Percentiles rank a stretch among this genome's conserved stretches.
Evolutionary conservation across 805 yeast species (phyloP).

Genomic region (Wickerhamomyces chambardii): DNA sequence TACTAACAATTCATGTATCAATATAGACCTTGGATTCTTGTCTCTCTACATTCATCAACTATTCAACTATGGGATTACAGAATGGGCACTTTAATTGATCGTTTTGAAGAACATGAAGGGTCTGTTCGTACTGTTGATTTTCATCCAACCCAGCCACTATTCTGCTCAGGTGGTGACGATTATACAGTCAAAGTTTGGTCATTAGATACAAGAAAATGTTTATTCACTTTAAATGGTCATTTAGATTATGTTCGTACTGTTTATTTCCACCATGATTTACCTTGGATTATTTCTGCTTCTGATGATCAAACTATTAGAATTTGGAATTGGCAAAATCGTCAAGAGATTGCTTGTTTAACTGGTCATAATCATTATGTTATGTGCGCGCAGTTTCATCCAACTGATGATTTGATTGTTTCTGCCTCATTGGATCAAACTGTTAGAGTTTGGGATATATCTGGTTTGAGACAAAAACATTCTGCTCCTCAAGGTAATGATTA

Average conservation of each 20-base stretch:
- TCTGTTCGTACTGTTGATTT: slow-evolving; percentile 94
- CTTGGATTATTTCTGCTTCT: slow-evolving; percentile 94
- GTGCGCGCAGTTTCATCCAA: slow-evolving; percentile 97
- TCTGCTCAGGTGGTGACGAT: slow-evolving; percentile 97
- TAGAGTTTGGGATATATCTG: slow-evolving; percentile 97
- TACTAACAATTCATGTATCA: slow-evolving; percentile 11
- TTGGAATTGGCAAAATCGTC: slow-evolving; percentile 99
- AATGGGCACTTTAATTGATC: slow-evolving; percentile 95
- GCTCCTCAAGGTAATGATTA: slow-evolving; percentile 53
- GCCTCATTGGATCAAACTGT: slow-evolving; percentile 98
- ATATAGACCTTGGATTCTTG: slow-evolving; percentile 86
- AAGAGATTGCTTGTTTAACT: slow-evolving; percentile 92
- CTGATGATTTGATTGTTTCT: slow-evolving; percentile 89
- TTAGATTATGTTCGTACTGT: slow-evolving; percentile 93
- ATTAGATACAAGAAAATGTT: slow-evolving; percentile 78
- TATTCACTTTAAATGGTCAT: slow-evolving; percentile 89
- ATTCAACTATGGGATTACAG: slow-evolving; percentile 99
- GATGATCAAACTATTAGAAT: slow-evolving; percentile 98
- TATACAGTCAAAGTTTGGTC: slow-evolving; percentile 96
- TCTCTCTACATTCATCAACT: slow-evolving; percentile 94
- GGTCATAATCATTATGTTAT: slow-evolving; percentile 98
- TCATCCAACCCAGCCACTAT: slow-evolving; percentile 97
- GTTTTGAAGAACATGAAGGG: slow-evolving; percentile 97
- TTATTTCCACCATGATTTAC: slow-evolving; percentile 89
- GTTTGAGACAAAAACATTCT: slow-evolving; percentile 89